Conservation (phyloP, 768 basidiomycete genomes). For the Psilocybe azurescens region DNA sequence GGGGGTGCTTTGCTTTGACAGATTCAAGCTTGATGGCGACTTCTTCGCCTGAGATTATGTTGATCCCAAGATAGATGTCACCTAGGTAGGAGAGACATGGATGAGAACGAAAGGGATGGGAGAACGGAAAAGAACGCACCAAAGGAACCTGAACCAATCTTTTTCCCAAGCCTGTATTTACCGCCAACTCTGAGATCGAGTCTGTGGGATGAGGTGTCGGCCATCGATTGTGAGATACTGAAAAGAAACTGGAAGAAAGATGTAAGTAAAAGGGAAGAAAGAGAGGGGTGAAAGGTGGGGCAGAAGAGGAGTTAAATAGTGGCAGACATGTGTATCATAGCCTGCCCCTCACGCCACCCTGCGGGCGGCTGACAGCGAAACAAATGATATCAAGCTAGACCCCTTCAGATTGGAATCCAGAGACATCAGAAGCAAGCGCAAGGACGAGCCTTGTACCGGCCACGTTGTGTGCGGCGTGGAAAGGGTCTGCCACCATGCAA, state of each 20-base stretch:
- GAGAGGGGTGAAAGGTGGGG: slow-evolving; percentile 27
- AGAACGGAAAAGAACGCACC: slow-evolving; percentile 57
- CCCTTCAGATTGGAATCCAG: slow-evolving; percentile 5
- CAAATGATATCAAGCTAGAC: slow-evolving; percentile 14
- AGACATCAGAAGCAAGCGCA: slow-evolving; percentile 20
- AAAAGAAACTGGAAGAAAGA: slow-evolving; percentile 24
- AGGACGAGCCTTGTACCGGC: slow-evolving; percentile 20
- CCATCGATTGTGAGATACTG: slow-evolving; percentile 51
- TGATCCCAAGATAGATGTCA: slow-evolving; percentile 99
- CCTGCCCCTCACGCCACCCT: slow-evolving; percentile 40
- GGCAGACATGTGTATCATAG: slow-evolving; percentile 48
- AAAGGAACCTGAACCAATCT: slow-evolving; percentile 98
- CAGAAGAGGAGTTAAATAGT: slow-evolving; percentile 40
- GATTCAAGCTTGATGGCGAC: slow-evolving; percentile 99
- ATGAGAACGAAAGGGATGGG: slow-evolving; percentile 12
- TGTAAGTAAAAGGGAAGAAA: slow-evolving; percentile 18
- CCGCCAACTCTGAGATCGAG: slow-evolving; percentile 90
- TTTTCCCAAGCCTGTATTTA: slow-evolving; percentile 98
- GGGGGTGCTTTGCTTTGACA: slow-evolving; percentile 99
- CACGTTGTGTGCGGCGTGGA: slow-evolving; percentile 31
- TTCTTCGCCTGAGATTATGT: slow-evolving; percentile 99
- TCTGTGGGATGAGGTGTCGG: slow-evolving; percentile 73
- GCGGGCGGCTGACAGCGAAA: slow-evolving; percentile 33
- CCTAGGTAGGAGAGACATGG: slow-evolving; percentile 49
- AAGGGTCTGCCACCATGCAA: slow-evolving; percentile 4